These are phyloP conservation scores for Solanum tacnaense DNA, from an alignment of 257 asterid species.

Conservation along the genomic window DNA sequence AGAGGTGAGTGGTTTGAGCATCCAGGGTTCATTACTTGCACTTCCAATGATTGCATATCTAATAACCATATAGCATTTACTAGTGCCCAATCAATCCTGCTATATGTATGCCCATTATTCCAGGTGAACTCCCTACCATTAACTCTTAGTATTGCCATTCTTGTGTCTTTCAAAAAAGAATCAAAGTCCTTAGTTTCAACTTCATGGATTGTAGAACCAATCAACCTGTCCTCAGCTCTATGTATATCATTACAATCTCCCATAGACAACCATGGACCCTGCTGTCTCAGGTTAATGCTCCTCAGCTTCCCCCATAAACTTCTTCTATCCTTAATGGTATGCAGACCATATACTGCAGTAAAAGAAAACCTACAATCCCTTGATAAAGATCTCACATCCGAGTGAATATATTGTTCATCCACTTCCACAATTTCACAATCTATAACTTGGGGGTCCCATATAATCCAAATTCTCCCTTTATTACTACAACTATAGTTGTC, in stretches of 20 bases:
- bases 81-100: not conserved
- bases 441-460: not conserved
- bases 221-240: not conserved
- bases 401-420: not conserved
- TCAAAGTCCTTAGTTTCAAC: not conserved
- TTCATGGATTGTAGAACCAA: not conserved
- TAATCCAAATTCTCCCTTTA: too few species aligned
- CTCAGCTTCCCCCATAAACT: not conserved
- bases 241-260: too few species aligned
- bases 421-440: accelerated
- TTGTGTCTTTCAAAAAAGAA: not conserved
- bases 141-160: too few species aligned
- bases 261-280: not conserved
- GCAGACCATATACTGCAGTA: not conserved
- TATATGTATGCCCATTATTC: not conserved
- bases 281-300: not conserved
- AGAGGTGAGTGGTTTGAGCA: too few species aligned
- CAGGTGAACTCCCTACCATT: not conserved
- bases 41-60: not conserved
- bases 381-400: not conserved
- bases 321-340: not conserved
- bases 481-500: not conserved
- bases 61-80: not conserved
- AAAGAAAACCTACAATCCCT: not conserved
- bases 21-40: too few species aligned